Evolutionary conservation across 2,329 filamentous ascomycete species (phyloP).

Genomic region (Orbilia blumenaviensis): DNA sequence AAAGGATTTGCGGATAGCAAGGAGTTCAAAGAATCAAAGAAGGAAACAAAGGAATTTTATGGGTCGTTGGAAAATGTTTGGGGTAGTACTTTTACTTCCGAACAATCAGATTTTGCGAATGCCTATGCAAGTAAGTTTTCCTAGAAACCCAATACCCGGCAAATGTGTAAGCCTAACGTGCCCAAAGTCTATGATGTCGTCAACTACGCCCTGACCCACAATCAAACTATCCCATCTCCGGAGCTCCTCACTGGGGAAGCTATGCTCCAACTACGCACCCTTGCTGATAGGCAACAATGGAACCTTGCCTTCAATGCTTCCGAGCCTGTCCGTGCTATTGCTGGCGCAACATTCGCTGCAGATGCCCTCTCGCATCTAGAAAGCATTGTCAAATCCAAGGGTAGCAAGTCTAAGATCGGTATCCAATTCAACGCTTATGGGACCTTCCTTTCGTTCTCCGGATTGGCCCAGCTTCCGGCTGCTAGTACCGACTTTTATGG

Average conservation of each 20-base stretch:
- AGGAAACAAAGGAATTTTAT: constrained; percentile 67
- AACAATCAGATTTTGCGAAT: constrained; percentile 63
- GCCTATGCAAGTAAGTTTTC: constrained; percentile 62
- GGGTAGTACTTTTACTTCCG: constrained; percentile 61
- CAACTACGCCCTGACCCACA: constrained; percentile 67
- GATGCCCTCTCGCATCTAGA: constrained; percentile 34
- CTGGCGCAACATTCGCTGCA: constrained; percentile 66
- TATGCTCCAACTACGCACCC: constrained; percentile 71
- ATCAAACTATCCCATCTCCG: constrained; percentile 60
- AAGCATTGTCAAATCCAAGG: constrained; percentile 26
- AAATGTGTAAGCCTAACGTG: not conserved
- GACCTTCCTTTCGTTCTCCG: constrained; percentile 68
- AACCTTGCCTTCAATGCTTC: constrained; percentile 62
- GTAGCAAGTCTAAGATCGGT: constrained; percentile 60
- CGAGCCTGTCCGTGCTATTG: constrained; percentile 63
- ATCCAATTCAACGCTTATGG: constrained; percentile 64
- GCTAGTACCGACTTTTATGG: constrained; percentile 74
- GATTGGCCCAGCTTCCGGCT: constrained; percentile 64
- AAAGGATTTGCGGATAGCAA: constrained; percentile 66
- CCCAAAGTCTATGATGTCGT: constrained; percentile 67
- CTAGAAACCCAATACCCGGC: not conserved
- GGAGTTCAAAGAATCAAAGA: constrained; percentile 63
- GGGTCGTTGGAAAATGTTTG: constrained; percentile 64
- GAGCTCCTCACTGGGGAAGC: constrained; percentile 66
- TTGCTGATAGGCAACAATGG: constrained; percentile 83